Percentiles rank a stretch among this genome's conserved stretches.
Conservation (phyloP, 257 asterid species). For the Orobanche coerulescens region DNA sequence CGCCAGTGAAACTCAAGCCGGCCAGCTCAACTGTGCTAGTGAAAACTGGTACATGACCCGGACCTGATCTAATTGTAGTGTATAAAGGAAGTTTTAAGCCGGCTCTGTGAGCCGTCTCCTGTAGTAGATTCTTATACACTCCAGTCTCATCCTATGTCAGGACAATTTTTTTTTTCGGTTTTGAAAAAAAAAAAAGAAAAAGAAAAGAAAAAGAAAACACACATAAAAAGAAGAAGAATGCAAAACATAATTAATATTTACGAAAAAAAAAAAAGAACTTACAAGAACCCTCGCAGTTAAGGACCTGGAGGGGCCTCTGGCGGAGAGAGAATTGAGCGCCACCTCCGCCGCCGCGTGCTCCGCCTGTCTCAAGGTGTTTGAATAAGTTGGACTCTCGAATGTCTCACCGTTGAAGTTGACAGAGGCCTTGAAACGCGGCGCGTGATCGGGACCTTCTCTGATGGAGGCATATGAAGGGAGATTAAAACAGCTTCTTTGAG, state of each 20-base stretch:
- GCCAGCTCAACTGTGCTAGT: conserved; percentile 45
- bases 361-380: conserved; percentile 42
- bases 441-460: conserved; percentile 50
- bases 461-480: conserved; percentile 39
- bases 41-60: conserved; percentile 42
- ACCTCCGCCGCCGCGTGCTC: conserved; percentile 57
- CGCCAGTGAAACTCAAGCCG: conserved; percentile 40
- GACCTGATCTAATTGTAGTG: conserved; percentile 41
- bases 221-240: no score
- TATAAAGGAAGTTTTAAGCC: conserved; percentile 37
- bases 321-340: conserved; percentile 46
- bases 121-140: conserved; percentile 43
- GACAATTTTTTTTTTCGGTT: no score
- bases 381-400: conserved; percentile 30
- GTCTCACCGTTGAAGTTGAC: conserved; percentile 44
- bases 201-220: no score
- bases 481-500: conserved; percentile 47
- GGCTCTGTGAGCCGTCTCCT: conserved; percentile 46
- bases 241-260: background rate
- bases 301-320: conserved; percentile 42
- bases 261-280: conserved; percentile 1
- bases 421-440: conserved; percentile 44
- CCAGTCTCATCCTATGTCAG: conserved; percentile 48
- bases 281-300: conserved; percentile 52
- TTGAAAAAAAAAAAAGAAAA: no score